Evolutionary conservation across 2,329 filamentous ascomycete genomes (phyloP).

Genomic region (Pseudophaeomoniella oleicola): DNA sequence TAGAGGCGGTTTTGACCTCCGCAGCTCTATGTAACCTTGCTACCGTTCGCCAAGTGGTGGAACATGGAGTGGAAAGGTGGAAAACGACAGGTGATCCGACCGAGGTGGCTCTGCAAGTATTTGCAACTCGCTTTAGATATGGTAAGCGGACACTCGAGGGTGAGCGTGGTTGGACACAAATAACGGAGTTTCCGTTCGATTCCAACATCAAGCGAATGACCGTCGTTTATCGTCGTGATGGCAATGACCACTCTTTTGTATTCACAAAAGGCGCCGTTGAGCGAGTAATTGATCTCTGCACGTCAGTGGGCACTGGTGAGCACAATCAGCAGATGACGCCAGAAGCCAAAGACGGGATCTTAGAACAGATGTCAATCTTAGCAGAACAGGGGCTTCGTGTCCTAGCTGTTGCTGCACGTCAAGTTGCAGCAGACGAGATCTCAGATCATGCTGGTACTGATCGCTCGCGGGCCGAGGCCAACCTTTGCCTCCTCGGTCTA

Average conservation of each 20-base stretch:
- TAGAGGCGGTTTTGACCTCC: slow-evolving; percentile 37
- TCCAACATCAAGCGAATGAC: slow-evolving; percentile 53
- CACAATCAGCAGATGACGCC: slow-evolving; percentile 24
- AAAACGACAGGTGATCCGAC: slow-evolving; percentile 49
- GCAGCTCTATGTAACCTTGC: slow-evolving; percentile 43
- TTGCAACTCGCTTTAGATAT: slow-evolving; percentile 45
- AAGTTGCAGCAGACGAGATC: slow-evolving; percentile 5
- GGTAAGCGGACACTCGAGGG: slow-evolving; percentile 27
- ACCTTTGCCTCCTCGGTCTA: slow-evolving; percentile 42
- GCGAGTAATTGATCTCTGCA: slow-evolving; percentile 43
- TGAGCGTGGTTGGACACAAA: slow-evolving; percentile 31
- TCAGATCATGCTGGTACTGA: slow-evolving; percentile 19
- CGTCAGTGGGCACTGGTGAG: slow-evolving; percentile 25
- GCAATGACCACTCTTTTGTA: slow-evolving; percentile 20
- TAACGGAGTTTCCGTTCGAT: slow-evolving; percentile 52
- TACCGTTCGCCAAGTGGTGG: slow-evolving; percentile 28
- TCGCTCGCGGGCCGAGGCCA: slow-evolving; percentile 35
- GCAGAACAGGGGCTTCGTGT: slow-evolving; percentile 46
- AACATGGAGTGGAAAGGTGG: slow-evolving; percentile 28
- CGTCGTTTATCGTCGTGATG: slow-evolving; percentile 35
- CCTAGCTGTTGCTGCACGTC: slow-evolving; percentile 35
- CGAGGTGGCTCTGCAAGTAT: slow-evolving; percentile 53
- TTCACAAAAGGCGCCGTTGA: slow-evolving; percentile 52
- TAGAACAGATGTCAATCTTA: slow-evolving; percentile 41
- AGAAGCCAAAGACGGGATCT: slow-evolving; percentile 27